Evolutionary conservation across 257 asterid genomes (phyloP).

Genomic region (Solanum commersonii): DNA sequence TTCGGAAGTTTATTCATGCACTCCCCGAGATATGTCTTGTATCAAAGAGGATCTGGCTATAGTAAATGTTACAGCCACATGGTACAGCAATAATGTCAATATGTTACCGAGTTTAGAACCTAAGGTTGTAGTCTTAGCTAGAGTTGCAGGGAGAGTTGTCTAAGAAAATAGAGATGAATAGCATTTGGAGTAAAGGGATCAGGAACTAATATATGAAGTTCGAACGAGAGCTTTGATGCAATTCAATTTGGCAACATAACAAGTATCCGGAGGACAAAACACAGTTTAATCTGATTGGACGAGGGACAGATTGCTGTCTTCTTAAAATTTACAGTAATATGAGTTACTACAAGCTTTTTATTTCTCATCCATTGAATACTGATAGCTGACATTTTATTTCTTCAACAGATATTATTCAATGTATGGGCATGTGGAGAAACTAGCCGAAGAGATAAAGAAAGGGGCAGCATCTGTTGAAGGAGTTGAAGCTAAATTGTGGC

Average conservation of each 20-base stretch:
- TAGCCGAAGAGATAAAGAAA: conserved; percentile 65
- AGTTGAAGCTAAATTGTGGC: conserved; percentile 75
- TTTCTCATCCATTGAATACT: not conserved
- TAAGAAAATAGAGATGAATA: not conserved
- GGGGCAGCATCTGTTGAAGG: conserved; percentile 73
- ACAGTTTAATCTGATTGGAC: not conserved
- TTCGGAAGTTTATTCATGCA: not conserved
- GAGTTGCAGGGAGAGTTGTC: not conserved
- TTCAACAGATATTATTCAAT: conserved; percentile 51
- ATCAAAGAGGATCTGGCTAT: not conserved
- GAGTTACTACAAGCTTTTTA: not conserved
- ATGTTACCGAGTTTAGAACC: not conserved
- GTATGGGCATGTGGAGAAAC: conserved; percentile 77
- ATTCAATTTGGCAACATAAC: not conserved
- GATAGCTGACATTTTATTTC: not conserved
- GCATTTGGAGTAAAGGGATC: not conserved
- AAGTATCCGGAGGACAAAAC: not conserved
- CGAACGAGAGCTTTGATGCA: not conserved
- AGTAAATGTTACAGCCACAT: not conserved
- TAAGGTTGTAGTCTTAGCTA: not conserved
- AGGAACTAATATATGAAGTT: not conserved
- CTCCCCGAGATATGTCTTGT: not conserved
- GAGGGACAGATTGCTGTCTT: not conserved
- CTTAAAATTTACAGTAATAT: not conserved
- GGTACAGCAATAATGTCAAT: not conserved